These are phyloP conservation scores for Candida anglica DNA, from an alignment of 805 yeast genomes.

Conservation along the genomic window DNA sequence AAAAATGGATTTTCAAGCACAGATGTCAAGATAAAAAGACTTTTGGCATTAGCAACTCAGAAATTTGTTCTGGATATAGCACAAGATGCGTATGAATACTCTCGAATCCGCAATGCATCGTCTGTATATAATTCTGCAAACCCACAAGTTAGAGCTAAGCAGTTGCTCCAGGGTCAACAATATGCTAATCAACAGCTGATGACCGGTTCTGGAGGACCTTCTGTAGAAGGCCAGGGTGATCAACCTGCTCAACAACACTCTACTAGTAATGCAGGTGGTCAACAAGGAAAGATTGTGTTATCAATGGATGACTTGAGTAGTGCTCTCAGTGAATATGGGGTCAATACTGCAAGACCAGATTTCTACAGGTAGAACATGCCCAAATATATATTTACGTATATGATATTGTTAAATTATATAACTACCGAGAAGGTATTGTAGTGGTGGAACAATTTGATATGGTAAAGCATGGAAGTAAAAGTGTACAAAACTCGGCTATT, in stretches of 20 bases:
- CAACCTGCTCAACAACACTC: constrained; percentile 30
- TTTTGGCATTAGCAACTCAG: constrained; percentile 92
- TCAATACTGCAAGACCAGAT: constrained; percentile 87
- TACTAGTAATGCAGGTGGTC: constrained; percentile 44
- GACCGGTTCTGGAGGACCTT: constrained; percentile 27
- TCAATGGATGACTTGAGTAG: constrained; percentile 92
- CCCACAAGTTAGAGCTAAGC: constrained; percentile 83
- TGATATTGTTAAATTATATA: background rate
- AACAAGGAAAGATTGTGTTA: constrained; percentile 74
- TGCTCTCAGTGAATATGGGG: constrained; percentile 89
- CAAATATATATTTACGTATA: background rate
- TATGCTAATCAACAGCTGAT: constrained; percentile 36
- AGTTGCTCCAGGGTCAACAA: constrained; percentile 64
- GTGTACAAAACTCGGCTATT: background rate
- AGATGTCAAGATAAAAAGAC: constrained; percentile 68
- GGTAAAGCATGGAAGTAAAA: background rate
- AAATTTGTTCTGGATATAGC: constrained; percentile 93
- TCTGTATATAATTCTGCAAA: constrained; percentile 83
- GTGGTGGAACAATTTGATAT: background rate
- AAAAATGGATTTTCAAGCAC: constrained; percentile 81
- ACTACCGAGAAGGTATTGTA: background rate
- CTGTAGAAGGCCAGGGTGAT: constrained; percentile 30
- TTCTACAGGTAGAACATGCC: constrained; percentile 63
- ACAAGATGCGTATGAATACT: constrained; percentile 93
- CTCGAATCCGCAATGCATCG: constrained; percentile 83